Evolutionary conservation across 768 basidiomycete species (phyloP), one percentile per base, ranked within the genome.

Genomic region (Tricholoma bakamatsutake): DNA sequence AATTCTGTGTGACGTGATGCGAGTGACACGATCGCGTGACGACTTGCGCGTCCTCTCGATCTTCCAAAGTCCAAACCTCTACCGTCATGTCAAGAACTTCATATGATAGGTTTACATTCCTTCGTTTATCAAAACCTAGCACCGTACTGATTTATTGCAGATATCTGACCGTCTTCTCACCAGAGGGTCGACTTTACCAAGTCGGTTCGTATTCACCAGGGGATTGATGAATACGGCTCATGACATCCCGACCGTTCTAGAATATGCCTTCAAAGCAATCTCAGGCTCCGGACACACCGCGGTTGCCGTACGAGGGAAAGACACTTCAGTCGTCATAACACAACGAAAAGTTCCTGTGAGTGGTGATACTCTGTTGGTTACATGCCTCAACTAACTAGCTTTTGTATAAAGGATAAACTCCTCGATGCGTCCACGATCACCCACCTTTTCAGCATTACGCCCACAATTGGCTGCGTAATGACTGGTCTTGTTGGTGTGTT

Each of bases 181-280:
- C 94, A 2, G 93, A 99, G 76, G 97, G 97, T 39, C 84, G 96
- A 55, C 76, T 99, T 57, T 99, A 98, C 69, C 97, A 99, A 94
- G 96, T 98, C 69, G 97, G 93, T 91, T 64, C 64, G 89, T 48
- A 53, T 55, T 12, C 43, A 43, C 15, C 35, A 54, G 28, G 15
- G 47, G 48, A 57, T 55, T 35, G 30, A 24, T 49, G 45, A 43
- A 51, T 39, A 40, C 34, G 55, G 50, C 57, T 55, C 52, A 63
- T 57, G 59, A 57, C 56, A 28, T 18, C 53, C 54, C 58, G 33
- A 52, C 51, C 11, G 58, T 13, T 35, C 4, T 64, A 98, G 95
- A 98, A 76, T 98, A 98, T 80, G 96, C 97, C 27, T 98, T 98
- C 87, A 99, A 98, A 73, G 97, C 97, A 48, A 98, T 98, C 70